Base-by-base conservation (phyloP, 768 basidiomycete genomes). In the Leccinum olivaceopallidum region DNA sequence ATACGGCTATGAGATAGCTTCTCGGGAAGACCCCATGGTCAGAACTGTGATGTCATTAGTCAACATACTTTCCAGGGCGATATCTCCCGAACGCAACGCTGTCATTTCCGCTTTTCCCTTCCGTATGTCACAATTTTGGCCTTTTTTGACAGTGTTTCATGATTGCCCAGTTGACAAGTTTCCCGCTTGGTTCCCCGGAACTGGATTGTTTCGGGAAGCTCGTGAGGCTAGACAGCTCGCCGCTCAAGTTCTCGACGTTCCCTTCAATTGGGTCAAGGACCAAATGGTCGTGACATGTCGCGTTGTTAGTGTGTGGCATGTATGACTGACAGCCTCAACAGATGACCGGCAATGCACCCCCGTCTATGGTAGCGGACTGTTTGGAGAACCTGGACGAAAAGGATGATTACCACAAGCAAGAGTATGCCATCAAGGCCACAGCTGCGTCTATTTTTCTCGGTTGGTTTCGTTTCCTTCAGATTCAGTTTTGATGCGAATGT, bases 341-440 rank as follows among this genome's bases (percentile, higher is more conserved):
- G 72, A 53, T 42, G 26, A 7, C 42, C 0, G 71, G 67, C 2
- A 57, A 42, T 18, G 63, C 71, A 7, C 63, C 64, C 16, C 62
- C 65, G 2, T 74, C 69, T 6, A 60, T 74, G 60, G 73, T 74
- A 10, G 63, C 69, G 7, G 68, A 70, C 47, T 69, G 61, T 37
- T 52, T 74, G 49, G 24, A 39, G 3, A 55, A 65, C 47, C 53
- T 66, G 2, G 63, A 73, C 26, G 55, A 63, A 53, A 64, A 59
- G 16, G 61, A 60, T 1, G 64, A 71, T 52, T 28, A 36, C 13
- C 13, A 52, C 6, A 59, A 50, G 26, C 65, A 65, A 55, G 73
- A 71, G 30, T 5, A 60, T 7, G 65, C 67, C n/a, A 73, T 74
- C 51, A 72, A 72, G 55, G 56, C 64, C 5, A 51, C 64, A 1